Evolutionary conservation across 306 rosid species (phyloP).

Genomic region (Canavalia gladiata): DNA sequence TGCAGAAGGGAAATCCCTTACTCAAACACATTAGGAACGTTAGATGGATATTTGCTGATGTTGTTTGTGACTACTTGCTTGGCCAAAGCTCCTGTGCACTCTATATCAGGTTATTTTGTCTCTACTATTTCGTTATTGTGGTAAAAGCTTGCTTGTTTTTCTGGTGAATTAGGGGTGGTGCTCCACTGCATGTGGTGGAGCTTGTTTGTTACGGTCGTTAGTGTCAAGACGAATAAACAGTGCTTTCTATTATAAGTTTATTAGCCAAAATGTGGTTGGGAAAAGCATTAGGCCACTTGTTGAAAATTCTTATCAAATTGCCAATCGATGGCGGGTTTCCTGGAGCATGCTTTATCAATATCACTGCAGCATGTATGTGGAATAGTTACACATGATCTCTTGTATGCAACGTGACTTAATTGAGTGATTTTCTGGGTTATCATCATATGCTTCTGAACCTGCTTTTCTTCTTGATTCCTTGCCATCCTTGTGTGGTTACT

Average conservation of each 20-base stretch:
- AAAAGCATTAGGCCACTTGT: neutral
- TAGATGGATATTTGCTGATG: conserved; percentile 91
- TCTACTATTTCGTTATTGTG: neutral
- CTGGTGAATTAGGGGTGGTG: conserved; percentile 6
- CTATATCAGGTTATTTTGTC: conserved; percentile 76
- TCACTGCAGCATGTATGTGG: neutral
- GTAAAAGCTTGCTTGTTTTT: conserved; percentile 17
- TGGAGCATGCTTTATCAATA: neutral
- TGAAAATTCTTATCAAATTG: conserved; percentile 15
- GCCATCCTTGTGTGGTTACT: neutral
- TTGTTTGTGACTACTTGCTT: conserved; percentile 88
- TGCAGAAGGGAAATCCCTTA: conserved; percentile 93
- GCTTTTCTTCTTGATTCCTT: conserved; percentile 31
- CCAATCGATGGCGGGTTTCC: neutral
- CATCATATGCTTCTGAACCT: conserved; percentile 8
- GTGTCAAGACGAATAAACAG: neutral
- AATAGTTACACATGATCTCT: neutral
- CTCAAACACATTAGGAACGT: conserved; percentile 96
- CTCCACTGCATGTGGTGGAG: neutral
- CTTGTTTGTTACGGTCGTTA: neutral
- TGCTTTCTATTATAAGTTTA: neutral
- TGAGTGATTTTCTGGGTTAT: conserved; percentile 10
- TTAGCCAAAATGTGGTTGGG: conserved; percentile 19
- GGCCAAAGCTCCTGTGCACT: conserved; percentile 94
- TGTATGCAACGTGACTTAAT: neutral